phyloP scores from a whole-genome alignment of 768 basidiomycete species.

The Goffeauzyma gilvescens region DNA sequence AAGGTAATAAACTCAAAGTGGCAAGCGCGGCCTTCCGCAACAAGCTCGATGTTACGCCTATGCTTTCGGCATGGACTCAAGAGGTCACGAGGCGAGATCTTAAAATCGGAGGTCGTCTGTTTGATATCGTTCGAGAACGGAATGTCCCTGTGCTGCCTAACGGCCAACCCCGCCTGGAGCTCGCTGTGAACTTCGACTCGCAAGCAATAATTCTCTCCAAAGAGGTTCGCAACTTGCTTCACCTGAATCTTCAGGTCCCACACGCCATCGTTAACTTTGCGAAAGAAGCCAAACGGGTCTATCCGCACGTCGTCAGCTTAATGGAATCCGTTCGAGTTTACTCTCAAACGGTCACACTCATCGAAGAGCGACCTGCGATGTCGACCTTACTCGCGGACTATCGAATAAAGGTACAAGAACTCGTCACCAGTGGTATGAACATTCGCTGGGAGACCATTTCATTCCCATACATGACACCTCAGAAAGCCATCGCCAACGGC shows the following conservation, averaged over 20 bases:
- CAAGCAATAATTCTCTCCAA: slow-evolving; percentile 91
- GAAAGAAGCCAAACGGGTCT: slow-evolving; percentile 94
- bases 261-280: slow-evolving; percentile 90
- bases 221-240: slow-evolving; percentile 84
- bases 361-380: slow-evolving; percentile 75
- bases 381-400: slow-evolving; percentile 90
- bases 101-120: slow-evolving; percentile 55
- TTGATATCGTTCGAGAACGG: slow-evolving; percentile 48
- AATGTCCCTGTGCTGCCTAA: slow-evolving; percentile 12
- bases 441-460: slow-evolving; percentile 86
- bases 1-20: slow-evolving; percentile 87
- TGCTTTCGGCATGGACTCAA: slow-evolving; percentile 89
- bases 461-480: slow-evolving; percentile 69
- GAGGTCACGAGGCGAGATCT: slow-evolving; percentile 87
- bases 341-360: slow-evolving; percentile 78
- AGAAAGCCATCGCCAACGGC: slow-evolving; percentile 43
- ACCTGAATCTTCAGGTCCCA: slow-evolving; percentile 89
- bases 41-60: slow-evolving; percentile 82
- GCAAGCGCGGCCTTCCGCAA: slow-evolving; percentile 80
- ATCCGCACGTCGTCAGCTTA: slow-evolving; percentile 72
- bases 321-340: slow-evolving; percentile 99
- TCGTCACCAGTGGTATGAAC: slow-evolving; percentile 87
- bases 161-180: slow-evolving; percentile 43
- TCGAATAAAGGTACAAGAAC: slow-evolving; percentile 75
- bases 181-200: slow-evolving; percentile 92